Evolutionary conservation across 495 filamentous ascomycete species (phyloP).

Genomic region (Penicillium pancosmium): DNA sequence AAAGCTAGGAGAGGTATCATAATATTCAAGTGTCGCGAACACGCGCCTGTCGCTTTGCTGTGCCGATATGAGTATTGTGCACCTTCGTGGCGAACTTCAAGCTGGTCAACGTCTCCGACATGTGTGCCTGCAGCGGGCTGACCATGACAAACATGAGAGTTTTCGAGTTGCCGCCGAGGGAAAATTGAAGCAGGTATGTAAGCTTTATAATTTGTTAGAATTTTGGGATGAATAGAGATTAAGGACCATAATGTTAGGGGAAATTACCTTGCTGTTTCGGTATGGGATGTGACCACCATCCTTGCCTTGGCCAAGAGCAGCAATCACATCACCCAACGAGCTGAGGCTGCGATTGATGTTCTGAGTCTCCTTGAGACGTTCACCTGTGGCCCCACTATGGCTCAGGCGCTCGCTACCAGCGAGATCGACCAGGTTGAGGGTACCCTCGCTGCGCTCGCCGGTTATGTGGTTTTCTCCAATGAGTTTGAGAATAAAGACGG

Average conservation of each 20-base stretch:
- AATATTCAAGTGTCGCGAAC: conserved; percentile 48
- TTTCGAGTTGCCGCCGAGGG: conserved; percentile 91
- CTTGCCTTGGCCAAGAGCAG: conserved; percentile 82
- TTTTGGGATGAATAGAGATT: neutral
- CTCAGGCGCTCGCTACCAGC: conserved; percentile 91
- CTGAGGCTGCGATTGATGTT: conserved; percentile 95
- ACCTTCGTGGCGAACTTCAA: conserved; percentile 96
- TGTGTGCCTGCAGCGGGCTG: conserved; percentile 86
- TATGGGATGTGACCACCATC: conserved; percentile 90
- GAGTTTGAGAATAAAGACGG: conserved; percentile 93
- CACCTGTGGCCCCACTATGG: conserved; percentile 80
- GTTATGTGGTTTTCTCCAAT: conserved; percentile 80
- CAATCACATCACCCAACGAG: conserved; percentile 93
- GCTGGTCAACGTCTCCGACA: conserved; percentile 91
- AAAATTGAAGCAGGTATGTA: conserved; percentile 94
- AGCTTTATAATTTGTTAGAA: conserved; percentile 53
- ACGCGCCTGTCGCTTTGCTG: conserved; percentile 75
- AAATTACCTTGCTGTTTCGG: conserved; percentile 83
- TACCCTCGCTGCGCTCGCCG: conserved; percentile 83
- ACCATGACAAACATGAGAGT: conserved; percentile 99
- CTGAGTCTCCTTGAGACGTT: conserved; percentile 89
- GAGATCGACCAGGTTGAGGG: conserved; percentile 93
- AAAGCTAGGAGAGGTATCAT: conserved; percentile 31
- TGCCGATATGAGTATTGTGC: conserved; percentile 88
- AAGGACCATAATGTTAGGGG: neutral